Base-by-base conservation (phyloP, 805 yeast species). In the Wickerhamomyces xylosicus region DNA sequence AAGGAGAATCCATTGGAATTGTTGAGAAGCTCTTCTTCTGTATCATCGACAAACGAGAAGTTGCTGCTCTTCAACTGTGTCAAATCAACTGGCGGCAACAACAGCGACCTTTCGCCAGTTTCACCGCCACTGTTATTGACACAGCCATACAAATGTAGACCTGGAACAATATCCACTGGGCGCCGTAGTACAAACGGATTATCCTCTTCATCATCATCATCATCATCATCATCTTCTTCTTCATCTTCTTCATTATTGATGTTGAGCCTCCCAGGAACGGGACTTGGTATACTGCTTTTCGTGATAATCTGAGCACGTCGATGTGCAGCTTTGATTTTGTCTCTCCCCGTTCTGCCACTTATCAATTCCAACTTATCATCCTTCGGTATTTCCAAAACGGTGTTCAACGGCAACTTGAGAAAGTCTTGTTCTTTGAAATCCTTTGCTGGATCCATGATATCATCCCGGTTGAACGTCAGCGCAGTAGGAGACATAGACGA, bases 301-400 rank as follows among this genome's bases (percentile, higher is more conserved):
- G 50, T 45, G 16, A 54, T 40, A 14, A 54, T 47, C 38, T 53
- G 56, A 1, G 56, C 57, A 15, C 47, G 37, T 41, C 58, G 42
- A 19, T 49, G 48, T 3, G 42, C 11, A 29, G 43, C 51, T 39
- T 47, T 54, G 35, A 45, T 48, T 14, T 37, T 22, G 7, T 21
- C 19, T 1, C 40, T 27, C 2, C 41, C 37, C 7, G 17, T 14
- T 31, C n/a, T 15, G 8, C 4, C 19, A 8, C 13, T 15, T 10
- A 5, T 11, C 3, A 42, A 39, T 8, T 28, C 10, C n/a, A n/a
- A n/a, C 7, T 32, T 34, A 19, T 43, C 44, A 4, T 25, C n/a
- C 14, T 25, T 7, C 4, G 52, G 52, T 4, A 48, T 44, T 37
- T 50, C 54, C 13, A 50, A 37, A 1, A 48, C 47, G 0, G 52